A percentile compares a stretch with the other conserved stretches of the same genome.
These are phyloP conservation scores for Coemansia sp. DNA, from an alignment of 192 early-diverging fungal species.

Conservation along the genomic window DNA sequence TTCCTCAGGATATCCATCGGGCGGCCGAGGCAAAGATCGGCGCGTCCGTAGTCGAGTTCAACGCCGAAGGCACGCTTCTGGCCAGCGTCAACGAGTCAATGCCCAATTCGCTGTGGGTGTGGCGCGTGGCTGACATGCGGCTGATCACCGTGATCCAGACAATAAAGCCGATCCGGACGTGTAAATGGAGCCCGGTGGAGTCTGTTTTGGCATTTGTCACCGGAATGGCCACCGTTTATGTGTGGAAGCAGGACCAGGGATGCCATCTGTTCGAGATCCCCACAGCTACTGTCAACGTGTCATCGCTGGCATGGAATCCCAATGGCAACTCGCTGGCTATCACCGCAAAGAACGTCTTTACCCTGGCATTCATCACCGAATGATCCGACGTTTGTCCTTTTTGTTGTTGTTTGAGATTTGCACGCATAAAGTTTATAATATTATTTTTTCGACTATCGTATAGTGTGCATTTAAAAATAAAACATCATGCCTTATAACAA, in stretches of 20 bases:
- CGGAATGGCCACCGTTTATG: constrained; percentile 26
- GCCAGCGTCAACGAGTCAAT: constrained; percentile 27
- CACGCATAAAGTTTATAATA: neutral
- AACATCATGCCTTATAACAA: neutral
- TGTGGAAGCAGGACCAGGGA: constrained; percentile 46
- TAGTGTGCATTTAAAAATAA: neutral
- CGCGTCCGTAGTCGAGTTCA: constrained; percentile 15
- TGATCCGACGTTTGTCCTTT: neutral
- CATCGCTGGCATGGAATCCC: constrained; percentile 36
- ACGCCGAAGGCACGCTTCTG: constrained; percentile 34
- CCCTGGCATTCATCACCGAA: constrained; percentile 30
- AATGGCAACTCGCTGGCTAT: constrained; percentile 36
- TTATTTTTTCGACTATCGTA: neutral
- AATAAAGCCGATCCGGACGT: constrained; percentile 22
- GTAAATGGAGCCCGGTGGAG: constrained; percentile 48
- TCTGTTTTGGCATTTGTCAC: constrained; percentile 30
- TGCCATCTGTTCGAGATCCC: constrained; percentile 35
- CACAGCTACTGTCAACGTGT: constrained; percentile 13
- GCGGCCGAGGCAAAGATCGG: constrained; percentile 9
- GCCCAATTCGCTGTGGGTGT: constrained; percentile 47
- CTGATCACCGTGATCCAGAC: constrained; percentile 37
- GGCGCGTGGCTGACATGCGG: constrained; percentile 30
- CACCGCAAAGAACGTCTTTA: constrained; percentile 40
- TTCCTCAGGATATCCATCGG: constrained; percentile 25
- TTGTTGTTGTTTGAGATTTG: neutral